Evolutionary conservation across 2,329 filamentous ascomycete genomes (phyloP), one percentile per base, ranked within the genome.

Genomic region (Epichloe festucae): DNA sequence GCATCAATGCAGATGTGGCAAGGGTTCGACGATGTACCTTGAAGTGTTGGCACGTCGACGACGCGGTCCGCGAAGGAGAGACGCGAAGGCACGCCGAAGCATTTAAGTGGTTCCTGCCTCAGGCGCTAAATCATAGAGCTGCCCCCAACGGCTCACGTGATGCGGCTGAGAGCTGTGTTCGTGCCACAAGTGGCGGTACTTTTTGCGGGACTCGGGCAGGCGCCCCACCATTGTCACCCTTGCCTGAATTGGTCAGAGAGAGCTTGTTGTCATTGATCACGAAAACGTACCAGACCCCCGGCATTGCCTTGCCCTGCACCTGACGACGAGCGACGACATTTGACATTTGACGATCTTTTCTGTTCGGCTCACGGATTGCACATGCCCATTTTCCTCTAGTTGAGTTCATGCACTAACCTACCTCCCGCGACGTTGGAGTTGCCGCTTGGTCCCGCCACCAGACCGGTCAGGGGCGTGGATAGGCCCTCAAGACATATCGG

Each of bases 41-140:
- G 56, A 58, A 58, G 58, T 62, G 56, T 59, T 56, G 61, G 58
- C 66, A 68, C 66, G 65, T 64, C 57, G 53, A 56, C 59, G 66
- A 69, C 67, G 67, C 67, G 67, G 56, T 63, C 31, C 44, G 49
- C 41, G 55, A 49, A 53, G 40, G 59, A 60, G 57, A 66, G 65
- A 69, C 67, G 67, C 67, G 67, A 60, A 56, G 53, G 49, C 53
- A 68, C 66, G 67, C 66, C 66, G 66, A 62, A 63, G 57, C 63
- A 67, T 67, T 68, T 63, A 69, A 63, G 58, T 56, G 56, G 56
- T 59, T 54, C 53, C 39, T 67, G 65, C 66, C 66, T 67, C 55
- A 67, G 67, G 65, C 58, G 58, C 6, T 31, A 31, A 31, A 31
- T 17, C 17, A 17, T 17, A 17, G 17, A 34, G 35, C 27, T 31